phyloP scores from a whole-genome alignment of 2,329 filamentous ascomycete genomes.

The Celoporthe dispersa region DNA sequence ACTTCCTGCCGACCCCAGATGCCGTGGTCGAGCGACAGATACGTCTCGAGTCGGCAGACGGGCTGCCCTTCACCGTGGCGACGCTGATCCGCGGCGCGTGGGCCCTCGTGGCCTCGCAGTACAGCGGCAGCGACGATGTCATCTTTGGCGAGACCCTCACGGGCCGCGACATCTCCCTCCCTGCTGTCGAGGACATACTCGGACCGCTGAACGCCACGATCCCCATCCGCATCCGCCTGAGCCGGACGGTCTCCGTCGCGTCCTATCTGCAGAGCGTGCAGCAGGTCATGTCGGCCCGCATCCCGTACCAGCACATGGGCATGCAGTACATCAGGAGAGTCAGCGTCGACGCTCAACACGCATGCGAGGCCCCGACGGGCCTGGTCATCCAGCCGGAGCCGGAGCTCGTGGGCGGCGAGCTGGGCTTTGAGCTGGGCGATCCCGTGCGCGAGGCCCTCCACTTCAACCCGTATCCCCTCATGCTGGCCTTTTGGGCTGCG shows the following conservation, averaged over 20 bases:
- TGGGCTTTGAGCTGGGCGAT: constrained; percentile 31
- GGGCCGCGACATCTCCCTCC: constrained; percentile 55
- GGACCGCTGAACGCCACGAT: constrained; percentile 53
- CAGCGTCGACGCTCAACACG: constrained; percentile 43
- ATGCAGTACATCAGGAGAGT: constrained; percentile 52
- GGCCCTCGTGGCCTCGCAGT: constrained; percentile 58
- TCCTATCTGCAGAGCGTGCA: constrained; percentile 30
- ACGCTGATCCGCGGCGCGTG: constrained; percentile 53
- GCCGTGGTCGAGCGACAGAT: constrained; percentile 37
- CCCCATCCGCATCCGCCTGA: constrained; percentile 48
- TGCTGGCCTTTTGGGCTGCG: constrained; percentile 52
- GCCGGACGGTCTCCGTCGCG: constrained; percentile 33
- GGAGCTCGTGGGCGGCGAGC: constrained; percentile 24
- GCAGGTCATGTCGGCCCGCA: constrained; percentile 41
- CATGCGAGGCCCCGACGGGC: constrained; percentile 36
- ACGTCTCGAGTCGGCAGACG: constrained; percentile 31
- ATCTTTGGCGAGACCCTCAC: constrained; percentile 65
- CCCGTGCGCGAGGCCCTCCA: constrained; percentile 36
- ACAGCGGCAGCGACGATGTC: constrained; percentile 56
- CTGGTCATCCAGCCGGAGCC: constrained; percentile 43
- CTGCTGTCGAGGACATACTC: constrained; percentile 57
- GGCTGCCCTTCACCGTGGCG: constrained; percentile 28
- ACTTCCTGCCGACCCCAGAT: constrained; percentile 49
- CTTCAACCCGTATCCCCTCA: constrained; percentile 54
- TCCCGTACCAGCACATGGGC: constrained; percentile 53